Evolutionary conservation across 495 filamentous ascomycete genomes (phyloP), one percentile per base, ranked within the genome.

Genomic region (Aspergillus nidulans): DNA sequence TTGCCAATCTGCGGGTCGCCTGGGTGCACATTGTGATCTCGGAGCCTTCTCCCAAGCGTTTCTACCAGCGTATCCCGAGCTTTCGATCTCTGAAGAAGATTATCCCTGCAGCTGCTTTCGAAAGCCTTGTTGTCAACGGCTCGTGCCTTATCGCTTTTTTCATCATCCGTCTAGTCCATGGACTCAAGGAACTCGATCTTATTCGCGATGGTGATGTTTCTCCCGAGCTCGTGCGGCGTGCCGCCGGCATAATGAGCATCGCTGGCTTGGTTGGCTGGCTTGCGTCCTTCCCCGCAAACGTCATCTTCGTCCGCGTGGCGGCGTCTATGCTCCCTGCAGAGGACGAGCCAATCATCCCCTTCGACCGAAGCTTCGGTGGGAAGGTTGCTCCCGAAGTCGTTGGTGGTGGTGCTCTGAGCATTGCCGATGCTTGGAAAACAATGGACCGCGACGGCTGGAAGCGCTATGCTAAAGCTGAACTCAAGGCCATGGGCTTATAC

Each of bases 331-430:
- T 91, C 0, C 76, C 85, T 0, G 85, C 89, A 52, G 76, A 81
- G 23, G 71, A 88, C 43, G 84, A 90, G 66, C 77, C 82, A 3
- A 88, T 91, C 55, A 84, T 91, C 42, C 82, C 84, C n/a, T 89
- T 90, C 49, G 88, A 91, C 70, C 81, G 85, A 45, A 81, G 76
- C 43, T 89, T 89, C 55, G 82, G 77, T 36, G 77, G 81, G 13
- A 82, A 81, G 60, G 76, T 83, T 18, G 64, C 69, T 24, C 80
- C 85, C 19, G 81, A 78, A 19, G 78, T 87, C 41, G 71, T 89
- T 6, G 86, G 83, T 54, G 89, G 88, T 64, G 86, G 87, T 61
- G 80, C 76, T 57, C 75, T 88, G 50, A 81, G 81, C 41, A 77
- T 92, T 65, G 65, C 79, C 25, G 86, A 90, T 58, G 89, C 88